Evolutionary conservation across 441 rosid genomes (phyloP).

Genomic region (Erysimum cheiri): DNA sequence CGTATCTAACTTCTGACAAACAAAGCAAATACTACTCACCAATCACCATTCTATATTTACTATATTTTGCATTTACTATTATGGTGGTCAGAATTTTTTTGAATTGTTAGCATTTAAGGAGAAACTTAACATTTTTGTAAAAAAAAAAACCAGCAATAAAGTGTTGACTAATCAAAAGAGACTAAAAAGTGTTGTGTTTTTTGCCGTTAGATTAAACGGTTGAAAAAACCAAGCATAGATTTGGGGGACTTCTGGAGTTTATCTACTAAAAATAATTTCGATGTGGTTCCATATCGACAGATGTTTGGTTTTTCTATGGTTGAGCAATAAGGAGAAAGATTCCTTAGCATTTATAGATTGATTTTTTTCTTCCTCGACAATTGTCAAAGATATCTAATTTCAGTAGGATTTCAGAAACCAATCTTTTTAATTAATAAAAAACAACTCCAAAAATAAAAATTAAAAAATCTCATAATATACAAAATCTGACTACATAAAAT

Average conservation of each 20-base stretch:
- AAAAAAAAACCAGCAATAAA: neutral
- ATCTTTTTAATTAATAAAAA: neutral
- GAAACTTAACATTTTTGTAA: neutral
- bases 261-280: neutral
- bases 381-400: neutral
- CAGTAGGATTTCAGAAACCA: neutral
- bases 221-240: neutral
- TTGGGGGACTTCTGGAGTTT: neutral
- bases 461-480: conserved; percentile 28
- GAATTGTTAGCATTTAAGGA: conserved; percentile 23
- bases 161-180: neutral
- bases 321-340: neutral
- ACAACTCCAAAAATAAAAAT: conserved; percentile 3
- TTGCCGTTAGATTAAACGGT: neutral
- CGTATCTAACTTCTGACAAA: neutral
- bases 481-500: conserved; percentile 13
- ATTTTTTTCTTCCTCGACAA: neutral
- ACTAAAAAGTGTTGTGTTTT: neutral
- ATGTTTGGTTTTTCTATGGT: neutral
- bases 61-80: neutral
- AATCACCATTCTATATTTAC: neutral
- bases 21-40: neutral
- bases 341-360: neutral
- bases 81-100: conserved; percentile 24
- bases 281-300: neutral